Conservation (phyloP, 148 eudicot genomes). For the Talinum fruticosum region DNA sequence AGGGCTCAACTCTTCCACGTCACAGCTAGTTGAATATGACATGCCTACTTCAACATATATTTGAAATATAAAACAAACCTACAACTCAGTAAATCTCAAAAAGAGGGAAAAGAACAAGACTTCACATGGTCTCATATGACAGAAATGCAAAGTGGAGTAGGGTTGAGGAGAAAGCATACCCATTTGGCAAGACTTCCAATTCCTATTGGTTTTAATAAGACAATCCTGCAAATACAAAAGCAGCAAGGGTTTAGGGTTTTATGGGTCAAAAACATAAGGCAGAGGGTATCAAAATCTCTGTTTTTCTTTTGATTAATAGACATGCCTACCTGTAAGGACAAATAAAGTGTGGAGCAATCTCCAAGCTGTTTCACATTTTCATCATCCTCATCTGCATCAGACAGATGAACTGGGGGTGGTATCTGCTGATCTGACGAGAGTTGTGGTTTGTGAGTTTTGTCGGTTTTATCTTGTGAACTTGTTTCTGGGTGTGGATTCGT, state of each 20-base stretch:
- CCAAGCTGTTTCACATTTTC: slow-evolving; percentile 39
- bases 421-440: slow-evolving; percentile 6
- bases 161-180: slow-evolving; percentile 16
- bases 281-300: neutral
- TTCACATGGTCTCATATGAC: neutral
- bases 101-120: neutral
- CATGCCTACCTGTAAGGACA: slow-evolving; percentile 29
- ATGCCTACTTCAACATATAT: too few relatives aligned
- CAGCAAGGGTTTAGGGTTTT: neutral
- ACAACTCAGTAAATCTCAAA: too few relatives aligned
- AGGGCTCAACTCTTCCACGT: neutral
- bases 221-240: slow-evolving; percentile 28
- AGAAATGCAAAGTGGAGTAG: neutral
- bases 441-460: slow-evolving; percentile 5
- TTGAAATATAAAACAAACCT: too few relatives aligned
- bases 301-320: neutral
- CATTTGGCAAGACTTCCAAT: slow-evolving; percentile 38
- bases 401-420: slow-evolving; percentile 32
- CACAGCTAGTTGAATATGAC: too few relatives aligned
- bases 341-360: slow-evolving; percentile 33
- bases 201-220: slow-evolving; percentile 32
- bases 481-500: slow-evolving; percentile 18
- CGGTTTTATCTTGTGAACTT: slow-evolving; percentile 6
- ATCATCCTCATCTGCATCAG: slow-evolving; percentile 34
- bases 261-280: too few relatives aligned